phyloP scores from a whole-genome alignment of 805 yeast species.

The Scheffersomyces amazonensis region DNA sequence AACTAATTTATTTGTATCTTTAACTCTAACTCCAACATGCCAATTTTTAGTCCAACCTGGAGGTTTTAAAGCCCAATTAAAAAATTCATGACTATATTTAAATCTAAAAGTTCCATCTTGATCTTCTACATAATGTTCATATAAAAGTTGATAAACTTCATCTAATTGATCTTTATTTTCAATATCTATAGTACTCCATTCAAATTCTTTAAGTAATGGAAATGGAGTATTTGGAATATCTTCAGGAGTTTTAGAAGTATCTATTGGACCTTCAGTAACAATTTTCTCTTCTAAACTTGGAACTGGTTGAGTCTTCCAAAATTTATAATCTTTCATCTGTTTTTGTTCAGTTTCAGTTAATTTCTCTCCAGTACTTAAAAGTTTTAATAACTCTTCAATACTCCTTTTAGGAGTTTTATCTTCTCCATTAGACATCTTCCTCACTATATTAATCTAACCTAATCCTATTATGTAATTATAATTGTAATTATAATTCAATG shows the following conservation, averaged over 20 bases:
- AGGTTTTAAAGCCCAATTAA: conserved; percentile 89
- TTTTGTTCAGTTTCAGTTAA: conserved; percentile 59
- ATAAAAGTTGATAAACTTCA: conserved; percentile 76
- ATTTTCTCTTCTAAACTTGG: conserved; percentile 68
- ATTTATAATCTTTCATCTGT: conserved; percentile 85
- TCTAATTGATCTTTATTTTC: conserved; percentile 53
- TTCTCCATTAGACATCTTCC: conserved; percentile 6
- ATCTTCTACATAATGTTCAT: conserved; percentile 94
- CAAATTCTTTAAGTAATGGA: conserved; percentile 74
- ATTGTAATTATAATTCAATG: too few relatives aligned
- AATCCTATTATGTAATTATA: too few relatives aligned
- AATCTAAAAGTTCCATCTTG: conserved; percentile 89
- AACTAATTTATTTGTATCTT: conserved; percentile 69
- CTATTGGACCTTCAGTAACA: conserved; percentile 79
- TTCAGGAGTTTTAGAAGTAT: conserved; percentile 58
- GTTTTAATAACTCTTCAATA: conserved; percentile 59
- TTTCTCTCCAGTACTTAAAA: conserved; percentile 51
- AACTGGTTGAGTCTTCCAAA: conserved; percentile 98
- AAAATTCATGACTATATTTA: conserved; percentile 77
- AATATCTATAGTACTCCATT: conserved; percentile 80
- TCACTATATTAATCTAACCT: too few relatives aligned
- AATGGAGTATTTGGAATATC: conserved; percentile 72
- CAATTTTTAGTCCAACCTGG: conserved; percentile 91
- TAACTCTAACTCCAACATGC: conserved; percentile 92
- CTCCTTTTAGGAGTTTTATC: conserved; percentile 23